Base-by-base conservation (phyloP, 768 basidiomycete species). In the Suillus hirtellus region DNA sequence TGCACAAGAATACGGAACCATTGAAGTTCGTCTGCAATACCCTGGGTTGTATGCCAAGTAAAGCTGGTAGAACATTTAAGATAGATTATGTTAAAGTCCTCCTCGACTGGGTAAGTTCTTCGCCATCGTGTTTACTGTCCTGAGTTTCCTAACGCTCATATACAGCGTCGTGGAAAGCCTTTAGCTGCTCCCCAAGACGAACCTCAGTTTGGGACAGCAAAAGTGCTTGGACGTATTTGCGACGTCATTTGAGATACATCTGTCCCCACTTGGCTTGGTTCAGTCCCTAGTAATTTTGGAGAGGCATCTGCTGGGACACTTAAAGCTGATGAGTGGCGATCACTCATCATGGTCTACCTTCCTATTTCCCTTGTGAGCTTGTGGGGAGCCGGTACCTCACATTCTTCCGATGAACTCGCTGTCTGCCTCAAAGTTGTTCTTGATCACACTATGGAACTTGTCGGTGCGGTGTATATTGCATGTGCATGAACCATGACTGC, bases 391-490 rank as follows among this genome's bases (percentile, higher is more conserved):
- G 27, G 27, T 27, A 27, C 27, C 2, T 27, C 27, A 3, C 27
- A 27, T 3, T 27, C 27, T 27, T 27, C 27, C 2, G 2, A 2
- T 27, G 27, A 27, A 27, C 27, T 27, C 2, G 27, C 27, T 5
- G 19, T 1, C 3, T 14, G 42, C 5, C 17, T 54, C 10, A 11
- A 37, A 17, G 42, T 55, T 15, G 38, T 69, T 42, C 67, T 78
- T 0, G 65, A 74, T 35, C 68, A 78, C 40, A 71, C 67, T 2
- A 76, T 78, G 71, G 64, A 72, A 12, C 56, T 77, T 2, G 70
- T 78, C 10, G 60, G 60, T 12, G 73, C 72, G 0, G 64, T 72
- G 1, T 49, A 53, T 3, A 4, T 77, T 21, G 66, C 69, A 11
- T 72, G 70, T 35, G 38, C 54, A 3, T 60, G 31, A 9, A 64